phyloP scores from a whole-genome alignment of 2,329 filamentous ascomycete genomes.

The Monilinia vaccinii-corymbosi region DNA sequence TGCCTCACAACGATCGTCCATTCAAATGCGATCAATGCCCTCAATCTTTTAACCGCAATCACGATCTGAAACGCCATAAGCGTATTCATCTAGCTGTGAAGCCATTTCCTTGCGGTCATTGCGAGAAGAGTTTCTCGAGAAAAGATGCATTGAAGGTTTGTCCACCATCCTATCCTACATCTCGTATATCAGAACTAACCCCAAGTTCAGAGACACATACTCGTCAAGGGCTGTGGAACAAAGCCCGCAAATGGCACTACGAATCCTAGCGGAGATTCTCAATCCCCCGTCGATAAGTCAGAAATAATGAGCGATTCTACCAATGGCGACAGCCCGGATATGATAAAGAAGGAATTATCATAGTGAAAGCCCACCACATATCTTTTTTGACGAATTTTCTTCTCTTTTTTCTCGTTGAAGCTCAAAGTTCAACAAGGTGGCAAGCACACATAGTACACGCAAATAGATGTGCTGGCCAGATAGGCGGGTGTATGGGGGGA shows the following conservation, averaged over 20 bases:
- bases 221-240: conserved; percentile 60
- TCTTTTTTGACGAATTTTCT: neutral
- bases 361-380: neutral
- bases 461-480: neutral
- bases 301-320: conserved; percentile 28
- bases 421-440: neutral
- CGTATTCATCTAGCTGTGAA: conserved; percentile 91
- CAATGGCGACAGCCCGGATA: conserved; percentile 21
- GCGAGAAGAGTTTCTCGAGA: conserved; percentile 92
- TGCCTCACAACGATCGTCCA: conserved; percentile 65
- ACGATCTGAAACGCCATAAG: conserved; percentile 93
- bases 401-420: neutral
- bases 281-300: conserved; percentile 25
- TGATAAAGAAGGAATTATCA: conserved; percentile 23
- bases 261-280: conserved; percentile 20
- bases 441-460: neutral
- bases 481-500: neutral
- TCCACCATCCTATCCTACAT: conserved; percentile 22
- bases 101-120: conserved; percentile 83
- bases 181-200: conserved; percentile 23
- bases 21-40: conserved; percentile 92
- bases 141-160: conserved; percentile 95
- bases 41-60: conserved; percentile 92
- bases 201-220: conserved; percentile 48
- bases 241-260: conserved; percentile 12